Evolutionary conservation across 257 asterid genomes (phyloP), one percentile per base, ranked within the genome.

Genomic region (Fraxinus quadrangulata): DNA sequence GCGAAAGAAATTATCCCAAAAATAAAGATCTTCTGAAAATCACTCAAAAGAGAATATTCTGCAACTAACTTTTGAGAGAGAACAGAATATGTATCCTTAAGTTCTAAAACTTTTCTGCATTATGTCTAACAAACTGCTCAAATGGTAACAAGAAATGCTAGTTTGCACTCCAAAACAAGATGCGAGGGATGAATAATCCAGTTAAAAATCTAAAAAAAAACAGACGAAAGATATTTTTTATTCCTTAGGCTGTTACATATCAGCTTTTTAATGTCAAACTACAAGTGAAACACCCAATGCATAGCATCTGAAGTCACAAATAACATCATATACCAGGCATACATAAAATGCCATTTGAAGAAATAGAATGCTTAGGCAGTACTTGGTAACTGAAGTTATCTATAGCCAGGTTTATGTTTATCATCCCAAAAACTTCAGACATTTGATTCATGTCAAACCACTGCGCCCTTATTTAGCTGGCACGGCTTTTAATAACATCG

Each of bases 401-500:
- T 47, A 77, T 76, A 74, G 78, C 86, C 84, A 86, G 81, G 83
- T 74, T 23, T 84, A 66, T 75, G 85, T 76, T 26, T 83, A 71
- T 75, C 82, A 86, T 74, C 74, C 59, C 85, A 82, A 78, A 59
- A 72, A 82, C 80, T 85, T 77, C 77, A 79, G 85, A 78, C 81
- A 81, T 73, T 74, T 67, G 72, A 74, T 59, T 67, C 70, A 67
- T 77, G 83, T 17, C 73, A 81, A 63, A 68, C 81, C 67, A 67
- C 80, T 75, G 79, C 80, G 49, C 31, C 51, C 74, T 36, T 73
- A 78, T 79, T 81, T 82, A 88, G 86, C 66, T 75, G 74, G 89
- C 95, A 2, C 90, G 92, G 13, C 92, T 87, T 86, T 86, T 78
- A 51, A 90, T 87, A 36, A 90, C 93, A 76, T 88, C 96, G 28